Evolutionary conservation across 768 basidiomycete species (phyloP), one percentile per base, ranked within the genome.

Genomic region (Boletus sp.): DNA sequence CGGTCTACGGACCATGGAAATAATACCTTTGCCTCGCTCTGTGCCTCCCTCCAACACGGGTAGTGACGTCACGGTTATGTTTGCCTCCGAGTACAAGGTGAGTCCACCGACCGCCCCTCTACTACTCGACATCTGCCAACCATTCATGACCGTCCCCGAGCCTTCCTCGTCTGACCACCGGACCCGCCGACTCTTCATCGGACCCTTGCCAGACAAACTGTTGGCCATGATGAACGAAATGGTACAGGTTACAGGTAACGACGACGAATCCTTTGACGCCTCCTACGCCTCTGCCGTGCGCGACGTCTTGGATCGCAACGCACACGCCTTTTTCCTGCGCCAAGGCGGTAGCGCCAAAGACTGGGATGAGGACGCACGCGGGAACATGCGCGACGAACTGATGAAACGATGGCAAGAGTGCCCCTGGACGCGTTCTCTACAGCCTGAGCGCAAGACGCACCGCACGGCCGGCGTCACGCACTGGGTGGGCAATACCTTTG

Each of bases 401-500:
- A 71, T 81, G 54, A 70, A 71, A 47, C 76, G 77, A 15, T 91
- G 89, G 88, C 78, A 76, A 61, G 77, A 83, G 40, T 89, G 81
- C 50, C 85, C 86, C 52, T 92, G 89, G 87, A 83, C 80, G 1
- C 61, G 70, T 52, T 66, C 78, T 42, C 74, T 80, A 70, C 71
- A 65, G n/a, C n/a, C n/a, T n/a, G n/a, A n/a, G 33, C 72, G 67
- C n/a, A 68, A 54, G 14, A 33, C 39, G 47, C 60, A 37, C 52
- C 57, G 44, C 10, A 18, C 10, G 15, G 14, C 24, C 17, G 37
- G 52, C n/a, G 53, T 61, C 15, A 71, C 67, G 14, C 76, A 72
- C 20, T 92, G 89, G 88, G 79, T 89, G 30, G 89, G 91, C 29
- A 78, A 77, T 24, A 89, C 84, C 57, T 93, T 93, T 59, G 87